A percentile compares a stretch with the other conserved stretches of the same genome.
phyloP scores from a whole-genome alignment of 2,329 filamentous ascomycete species.

The Claviceps sp. region DNA sequence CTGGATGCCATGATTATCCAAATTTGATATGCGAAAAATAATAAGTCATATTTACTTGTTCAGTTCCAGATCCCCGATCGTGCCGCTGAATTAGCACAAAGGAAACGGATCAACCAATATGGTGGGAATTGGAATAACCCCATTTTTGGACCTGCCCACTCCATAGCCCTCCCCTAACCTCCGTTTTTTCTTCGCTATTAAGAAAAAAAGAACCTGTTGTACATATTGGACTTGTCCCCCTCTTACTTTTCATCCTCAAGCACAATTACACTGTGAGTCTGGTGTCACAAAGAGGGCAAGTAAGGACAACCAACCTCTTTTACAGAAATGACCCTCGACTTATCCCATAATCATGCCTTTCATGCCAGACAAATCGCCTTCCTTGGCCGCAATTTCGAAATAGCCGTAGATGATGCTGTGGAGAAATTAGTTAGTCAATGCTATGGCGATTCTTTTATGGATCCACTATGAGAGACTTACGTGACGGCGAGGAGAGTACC shows the following conservation, averaged over 20 bases:
- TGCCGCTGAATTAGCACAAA: not conserved
- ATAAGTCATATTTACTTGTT: no score
- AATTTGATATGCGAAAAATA: not conserved
- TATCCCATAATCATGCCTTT: slow-evolving; percentile 62
- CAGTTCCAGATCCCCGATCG: not conserved
- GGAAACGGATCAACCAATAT: not conserved
- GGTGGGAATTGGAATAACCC: not conserved
- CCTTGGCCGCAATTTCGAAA: slow-evolving; percentile 98
- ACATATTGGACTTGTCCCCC: slow-evolving; percentile 1
- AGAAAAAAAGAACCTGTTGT: slow-evolving; percentile 4
- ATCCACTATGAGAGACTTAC: slow-evolving; percentile 47
- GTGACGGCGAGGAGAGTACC: slow-evolving; percentile 97
- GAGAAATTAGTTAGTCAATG: not conserved
- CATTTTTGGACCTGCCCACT: slow-evolving; percentile 3
- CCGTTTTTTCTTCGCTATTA: not conserved
- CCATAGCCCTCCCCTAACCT: not conserved
- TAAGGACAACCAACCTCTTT: not conserved
- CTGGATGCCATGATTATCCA: not conserved
- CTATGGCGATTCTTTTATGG: no score
- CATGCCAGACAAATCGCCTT: slow-evolving; percentile 83
- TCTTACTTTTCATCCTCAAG: not conserved
- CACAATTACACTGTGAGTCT: not conserved
- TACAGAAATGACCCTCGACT: slow-evolving; percentile 9
- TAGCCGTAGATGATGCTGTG: slow-evolving; percentile 94
- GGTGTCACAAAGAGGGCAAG: not conserved